Evolutionary conservation across 202 grass and related monocot species (phyloP), one percentile per base, ranked within the genome.

Genomic region (Carex arenaria): DNA sequence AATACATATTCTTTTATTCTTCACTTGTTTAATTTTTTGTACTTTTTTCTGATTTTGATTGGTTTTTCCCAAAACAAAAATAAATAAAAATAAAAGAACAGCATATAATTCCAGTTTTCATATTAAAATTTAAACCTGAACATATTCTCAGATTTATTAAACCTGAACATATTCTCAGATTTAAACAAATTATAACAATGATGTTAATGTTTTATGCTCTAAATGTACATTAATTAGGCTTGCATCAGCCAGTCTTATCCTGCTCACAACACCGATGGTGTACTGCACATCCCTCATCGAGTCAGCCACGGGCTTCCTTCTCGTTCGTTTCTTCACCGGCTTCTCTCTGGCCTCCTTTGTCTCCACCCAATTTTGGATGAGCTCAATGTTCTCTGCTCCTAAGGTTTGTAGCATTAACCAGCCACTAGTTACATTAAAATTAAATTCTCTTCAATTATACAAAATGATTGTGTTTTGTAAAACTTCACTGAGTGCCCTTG

Each of bases 331-430:
- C 87, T 91, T 97, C 89, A 91, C 91, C 20, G 94, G 94, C 63
- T 91, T 97, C 89, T 93, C 94, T 28, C 94, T 97, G 3, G 94
- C 91, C 31, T 91, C 94, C 9, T 97, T 97, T 85, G 94, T 97
- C 72, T 97, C 94, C 4, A 89, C 90, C 31, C 94, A 97, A 72
- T 97, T 93, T 87, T 97, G 94, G 94, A 97, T 97, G 94, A 97
- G 94, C 83, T 93, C 91, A 78, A 93, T 97, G 94, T 97, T 97
- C 91, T 84, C 94, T 3, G 1, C 94, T 2, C 89, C 91, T 34
- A 93, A 90, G 84, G 69, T 73, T 52, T 20, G 0, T 20, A 40
- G 42, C 42, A 8, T 8, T 43, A 43, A 43, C 42, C 42, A 43
- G 42, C 5, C 12, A 18, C 11, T 65, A 38, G 8, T 67, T 67